Conservation (phyloP, 2,329 filamentous ascomycete species). For the Colletotrichum truncatum region DNA sequence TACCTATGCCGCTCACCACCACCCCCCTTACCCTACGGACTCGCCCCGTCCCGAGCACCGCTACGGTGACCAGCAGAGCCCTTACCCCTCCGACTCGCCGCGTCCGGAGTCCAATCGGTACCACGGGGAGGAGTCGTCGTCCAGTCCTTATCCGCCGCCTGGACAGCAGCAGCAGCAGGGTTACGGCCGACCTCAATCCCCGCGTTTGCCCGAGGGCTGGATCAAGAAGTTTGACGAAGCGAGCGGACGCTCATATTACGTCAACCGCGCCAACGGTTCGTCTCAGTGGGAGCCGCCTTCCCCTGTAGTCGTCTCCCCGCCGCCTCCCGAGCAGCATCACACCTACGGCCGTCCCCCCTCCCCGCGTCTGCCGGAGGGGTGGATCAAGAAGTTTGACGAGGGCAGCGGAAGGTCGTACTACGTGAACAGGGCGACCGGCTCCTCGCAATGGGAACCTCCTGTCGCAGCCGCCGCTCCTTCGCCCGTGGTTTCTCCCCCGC, state of each 20-base stretch:
- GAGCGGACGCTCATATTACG: conserved; percentile 65
- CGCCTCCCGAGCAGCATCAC: conserved; percentile 30
- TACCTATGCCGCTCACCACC: conserved; percentile 31
- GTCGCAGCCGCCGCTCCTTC: conserved; percentile 31
- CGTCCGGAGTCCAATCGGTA: conserved; percentile 22
- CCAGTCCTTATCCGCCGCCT: background rate
- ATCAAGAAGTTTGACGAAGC: conserved; percentile 62
- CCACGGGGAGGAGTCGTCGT: background rate
- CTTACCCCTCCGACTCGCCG: background rate
- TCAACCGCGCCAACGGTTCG: conserved; percentile 64
- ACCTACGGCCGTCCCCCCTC: conserved; percentile 27
- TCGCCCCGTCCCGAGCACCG: background rate
- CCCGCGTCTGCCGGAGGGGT: conserved; percentile 60
- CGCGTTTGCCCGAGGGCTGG: conserved; percentile 63
- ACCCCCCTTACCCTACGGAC: conserved; percentile 13
- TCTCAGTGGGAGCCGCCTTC: conserved; percentile 65
- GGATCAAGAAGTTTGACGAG: conserved; percentile 65
- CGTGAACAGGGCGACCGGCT: conserved; percentile 64
- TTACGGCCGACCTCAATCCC: conserved; percentile 33
- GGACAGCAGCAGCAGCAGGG: conserved; percentile 33
- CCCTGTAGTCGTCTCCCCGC: background rate
- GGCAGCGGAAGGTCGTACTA: conserved; percentile 65
- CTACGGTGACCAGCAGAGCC: conserved; percentile 8
- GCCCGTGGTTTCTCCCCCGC: conserved; percentile 9
- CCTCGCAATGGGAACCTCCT: conserved; percentile 64